Evolutionary conservation across 2,329 filamentous ascomycete genomes (phyloP).

Genomic region (Monascus ruber): DNA sequence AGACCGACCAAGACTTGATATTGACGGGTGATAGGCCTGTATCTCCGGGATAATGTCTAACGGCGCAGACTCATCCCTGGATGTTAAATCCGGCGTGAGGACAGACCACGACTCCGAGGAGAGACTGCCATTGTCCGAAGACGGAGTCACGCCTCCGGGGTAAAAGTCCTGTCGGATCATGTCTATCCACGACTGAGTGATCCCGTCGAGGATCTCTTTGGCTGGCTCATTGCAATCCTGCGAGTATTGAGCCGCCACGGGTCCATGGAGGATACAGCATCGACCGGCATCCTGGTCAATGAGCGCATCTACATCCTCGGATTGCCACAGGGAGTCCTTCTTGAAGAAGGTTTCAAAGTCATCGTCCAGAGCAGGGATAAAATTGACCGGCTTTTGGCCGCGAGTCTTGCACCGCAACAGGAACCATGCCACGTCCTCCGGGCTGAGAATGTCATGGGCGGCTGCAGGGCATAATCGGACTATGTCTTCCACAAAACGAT

Average conservation of each 20-base stretch:
- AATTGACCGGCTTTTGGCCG: conserved; percentile 86
- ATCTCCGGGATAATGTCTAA: too few species aligned
- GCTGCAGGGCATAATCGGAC: conserved; percentile 70
- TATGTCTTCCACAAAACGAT: conserved; percentile 58
- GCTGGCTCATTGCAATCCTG: conserved; percentile 79
- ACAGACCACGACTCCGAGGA: too few species aligned
- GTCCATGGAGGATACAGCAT: conserved; percentile 88
- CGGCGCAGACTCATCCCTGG: too few species aligned
- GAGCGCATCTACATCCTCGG: conserved; percentile 86
- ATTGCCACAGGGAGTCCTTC: conserved; percentile 98
- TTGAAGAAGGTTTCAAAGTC: conserved; percentile 99
- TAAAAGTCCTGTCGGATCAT: too few species aligned
- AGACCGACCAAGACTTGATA: too few species aligned
- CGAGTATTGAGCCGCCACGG: conserved; percentile 78
- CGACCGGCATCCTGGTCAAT: conserved; percentile 86
- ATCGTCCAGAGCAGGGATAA: conserved; percentile 80
- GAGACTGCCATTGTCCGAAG: too few species aligned
- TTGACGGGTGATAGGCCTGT: too few species aligned
- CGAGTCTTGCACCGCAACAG: conserved; percentile 75
- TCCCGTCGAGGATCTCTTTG: conserved; percentile 79
- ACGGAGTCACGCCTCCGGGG: too few species aligned
- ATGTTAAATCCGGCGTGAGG: too few species aligned
- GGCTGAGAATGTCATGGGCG: conserved; percentile 78
- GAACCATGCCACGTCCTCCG: conserved; percentile 93
- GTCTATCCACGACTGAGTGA: conserved; percentile 46